Evolutionary conservation across 176 grass and related monocot genomes (phyloP).

Genomic region (Oryza glumipatula): DNA sequence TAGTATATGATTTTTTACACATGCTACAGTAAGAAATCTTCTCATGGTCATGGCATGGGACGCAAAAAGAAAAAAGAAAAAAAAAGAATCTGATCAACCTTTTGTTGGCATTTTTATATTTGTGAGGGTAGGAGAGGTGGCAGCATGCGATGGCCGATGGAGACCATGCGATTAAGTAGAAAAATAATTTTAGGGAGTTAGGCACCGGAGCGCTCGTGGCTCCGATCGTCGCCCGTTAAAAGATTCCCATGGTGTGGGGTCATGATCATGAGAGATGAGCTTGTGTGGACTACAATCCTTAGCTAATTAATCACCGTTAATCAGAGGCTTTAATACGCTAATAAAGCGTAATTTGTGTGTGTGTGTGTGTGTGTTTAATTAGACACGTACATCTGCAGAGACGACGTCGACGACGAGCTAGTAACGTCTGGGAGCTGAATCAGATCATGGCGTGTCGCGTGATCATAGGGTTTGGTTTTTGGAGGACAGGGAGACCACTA

Average conservation of each 20-base stretch:
- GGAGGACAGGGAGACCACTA: neutral
- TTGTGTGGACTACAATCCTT: slow-evolving; percentile 26
- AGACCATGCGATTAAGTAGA: neutral
- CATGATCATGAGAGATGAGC: too few species aligned
- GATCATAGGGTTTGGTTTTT: neutral
- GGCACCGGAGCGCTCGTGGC: slow-evolving; percentile 4
- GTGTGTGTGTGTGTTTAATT: too few species aligned
- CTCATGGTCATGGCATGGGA: too few species aligned
- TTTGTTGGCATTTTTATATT: neutral
- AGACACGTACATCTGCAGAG: too few species aligned
- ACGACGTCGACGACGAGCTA: too few species aligned
- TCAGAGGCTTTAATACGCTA: neutral
- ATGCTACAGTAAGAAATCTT: neutral
- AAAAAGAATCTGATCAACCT: slow-evolving; percentile 23
- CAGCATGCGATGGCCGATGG: neutral
- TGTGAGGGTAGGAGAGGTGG: slow-evolving; percentile 6
- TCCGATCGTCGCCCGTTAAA: neutral
- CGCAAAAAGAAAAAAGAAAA: neutral
- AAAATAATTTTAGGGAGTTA: neutral
- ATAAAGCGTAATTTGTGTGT: too few species aligned
- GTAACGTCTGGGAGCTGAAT: too few species aligned
- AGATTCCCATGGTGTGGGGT: neutral
- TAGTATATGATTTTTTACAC: neutral
- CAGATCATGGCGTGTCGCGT: slow-evolving; percentile 12
- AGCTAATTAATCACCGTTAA: slow-evolving; percentile 13